A percentile compares a stretch with the other conserved stretches of the same genome.
Evolutionary conservation across 1,284 basidiomycete genomes (phyloP).

Genomic region (Trichosporon sp.): DNA sequence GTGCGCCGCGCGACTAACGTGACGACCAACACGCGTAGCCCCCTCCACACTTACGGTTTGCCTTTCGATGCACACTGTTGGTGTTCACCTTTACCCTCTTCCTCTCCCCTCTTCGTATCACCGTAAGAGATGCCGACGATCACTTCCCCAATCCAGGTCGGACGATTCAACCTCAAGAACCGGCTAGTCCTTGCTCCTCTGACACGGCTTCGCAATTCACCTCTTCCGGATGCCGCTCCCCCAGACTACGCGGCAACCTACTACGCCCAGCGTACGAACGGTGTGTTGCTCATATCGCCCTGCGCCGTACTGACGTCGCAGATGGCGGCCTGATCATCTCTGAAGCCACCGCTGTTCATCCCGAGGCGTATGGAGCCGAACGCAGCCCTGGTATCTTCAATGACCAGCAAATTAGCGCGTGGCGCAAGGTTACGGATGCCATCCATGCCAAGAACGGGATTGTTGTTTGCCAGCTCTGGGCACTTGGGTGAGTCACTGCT

Average conservation of each 20-base stretch:
- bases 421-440: constrained; percentile 48
- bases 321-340: constrained; percentile 41
- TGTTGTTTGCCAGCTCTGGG: constrained; percentile 57
- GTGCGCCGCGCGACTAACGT: no score
- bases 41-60: no score
- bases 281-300: constrained; percentile 9
- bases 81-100: no score
- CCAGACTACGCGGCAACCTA: constrained; percentile 38
- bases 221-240: constrained; percentile 22
- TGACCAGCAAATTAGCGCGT: constrained; percentile 29
- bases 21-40: no score
- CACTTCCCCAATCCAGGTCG: constrained; percentile 26
- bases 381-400: constrained; percentile 33
- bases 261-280: constrained; percentile 43
- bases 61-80: no score
- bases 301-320: background rate
- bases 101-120: no score
- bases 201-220: constrained; percentile 36
- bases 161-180: constrained; percentile 35
- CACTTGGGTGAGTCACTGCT: constrained; percentile 45
- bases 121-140: background rate
- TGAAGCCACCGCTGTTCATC: constrained; percentile 36
- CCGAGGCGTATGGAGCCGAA: constrained; percentile 27
- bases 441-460: constrained; percentile 53
- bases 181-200: constrained; percentile 47